Conservation (phyloP, 306 rosid species). For the Calophaca sinica region DNA sequence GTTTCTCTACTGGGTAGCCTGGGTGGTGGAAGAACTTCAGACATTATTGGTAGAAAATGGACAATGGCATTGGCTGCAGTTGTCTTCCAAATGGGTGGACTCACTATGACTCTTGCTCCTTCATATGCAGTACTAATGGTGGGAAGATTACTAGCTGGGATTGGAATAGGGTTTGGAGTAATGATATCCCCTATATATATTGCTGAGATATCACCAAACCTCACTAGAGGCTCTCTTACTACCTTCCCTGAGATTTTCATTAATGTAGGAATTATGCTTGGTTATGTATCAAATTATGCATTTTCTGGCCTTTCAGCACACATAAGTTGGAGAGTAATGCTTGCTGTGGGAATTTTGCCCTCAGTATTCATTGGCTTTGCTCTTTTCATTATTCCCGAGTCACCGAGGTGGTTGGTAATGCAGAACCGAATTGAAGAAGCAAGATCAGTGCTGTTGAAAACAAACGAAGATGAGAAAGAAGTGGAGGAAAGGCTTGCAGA, state of each 20-base stretch:
- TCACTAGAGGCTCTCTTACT: conserved; percentile 80
- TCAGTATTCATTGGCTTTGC: conserved; percentile 91
- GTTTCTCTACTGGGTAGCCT: conserved; percentile 90
- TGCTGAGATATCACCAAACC: conserved; percentile 88
- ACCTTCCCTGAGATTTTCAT: conserved; percentile 90
- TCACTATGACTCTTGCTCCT: conserved; percentile 80
- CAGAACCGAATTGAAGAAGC: conserved; percentile 85
- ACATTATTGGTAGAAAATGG: conserved; percentile 89
- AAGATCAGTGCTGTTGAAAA: conserved; percentile 75
- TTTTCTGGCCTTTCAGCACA: conserved; percentile 81
- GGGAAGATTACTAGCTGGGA: conserved; percentile 83
- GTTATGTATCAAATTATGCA: conserved; percentile 85
- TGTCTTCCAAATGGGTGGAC: conserved; percentile 80
- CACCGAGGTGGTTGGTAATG: conserved; percentile 90
- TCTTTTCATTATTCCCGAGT: conserved; percentile 86
- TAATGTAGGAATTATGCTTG: conserved; percentile 84
- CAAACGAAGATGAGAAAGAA: conserved; percentile 77
- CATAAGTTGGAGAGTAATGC: conserved; percentile 92
- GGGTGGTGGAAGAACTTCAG: conserved; percentile 91
- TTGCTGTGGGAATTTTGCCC: conserved; percentile 85
- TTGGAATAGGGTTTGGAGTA: conserved; percentile 93
- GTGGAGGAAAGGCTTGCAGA: conserved; percentile 92
- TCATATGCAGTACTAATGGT: conserved; percentile 68
- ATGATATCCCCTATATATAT: conserved; percentile 92
- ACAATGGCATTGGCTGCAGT: conserved; percentile 91